phyloP scores from a whole-genome alignment of 2,329 filamentous ascomycete species.

The Colletotrichum cereale region DNA sequence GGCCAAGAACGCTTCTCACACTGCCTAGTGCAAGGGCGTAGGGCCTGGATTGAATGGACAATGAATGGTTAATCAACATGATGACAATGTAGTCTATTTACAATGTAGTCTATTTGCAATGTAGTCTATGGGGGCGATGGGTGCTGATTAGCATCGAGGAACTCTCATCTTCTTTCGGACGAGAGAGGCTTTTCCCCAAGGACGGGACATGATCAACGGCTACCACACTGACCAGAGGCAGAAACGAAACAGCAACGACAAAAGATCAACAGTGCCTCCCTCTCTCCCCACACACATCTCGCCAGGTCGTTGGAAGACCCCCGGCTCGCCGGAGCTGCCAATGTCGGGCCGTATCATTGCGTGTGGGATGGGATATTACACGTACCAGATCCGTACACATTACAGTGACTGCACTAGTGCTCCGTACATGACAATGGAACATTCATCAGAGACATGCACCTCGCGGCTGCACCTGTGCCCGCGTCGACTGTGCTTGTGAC shows the following conservation, averaged over 20 bases:
- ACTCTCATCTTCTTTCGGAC: background rate
- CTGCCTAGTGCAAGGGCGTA: constrained; percentile 8
- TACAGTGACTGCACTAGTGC: too few species aligned
- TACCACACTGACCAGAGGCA: background rate
- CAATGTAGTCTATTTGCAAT: background rate
- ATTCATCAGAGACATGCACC: background rate
- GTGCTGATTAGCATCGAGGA: background rate
- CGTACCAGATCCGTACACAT: too few species aligned
- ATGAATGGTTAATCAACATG: background rate
- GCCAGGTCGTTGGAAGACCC: background rate
- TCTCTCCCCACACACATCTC: constrained; percentile 8
- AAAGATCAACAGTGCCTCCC: background rate
- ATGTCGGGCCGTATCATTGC: constrained; percentile 23
- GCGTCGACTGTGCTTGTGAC: background rate
- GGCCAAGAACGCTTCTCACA: background rate
- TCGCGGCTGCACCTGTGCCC: background rate
- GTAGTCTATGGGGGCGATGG: background rate
- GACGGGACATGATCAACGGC: background rate
- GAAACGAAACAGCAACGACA: background rate
- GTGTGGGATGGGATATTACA: background rate
- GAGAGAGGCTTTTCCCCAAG: background rate
- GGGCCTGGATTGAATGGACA: background rate
- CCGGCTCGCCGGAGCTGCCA: constrained; percentile 23
- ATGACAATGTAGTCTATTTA: background rate
- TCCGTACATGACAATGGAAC: background rate